Evolutionary conservation across 2,329 filamentous ascomycete genomes (phyloP), one percentile per base, ranked within the genome.

Genomic region (Exophiala dermatitidis): DNA sequence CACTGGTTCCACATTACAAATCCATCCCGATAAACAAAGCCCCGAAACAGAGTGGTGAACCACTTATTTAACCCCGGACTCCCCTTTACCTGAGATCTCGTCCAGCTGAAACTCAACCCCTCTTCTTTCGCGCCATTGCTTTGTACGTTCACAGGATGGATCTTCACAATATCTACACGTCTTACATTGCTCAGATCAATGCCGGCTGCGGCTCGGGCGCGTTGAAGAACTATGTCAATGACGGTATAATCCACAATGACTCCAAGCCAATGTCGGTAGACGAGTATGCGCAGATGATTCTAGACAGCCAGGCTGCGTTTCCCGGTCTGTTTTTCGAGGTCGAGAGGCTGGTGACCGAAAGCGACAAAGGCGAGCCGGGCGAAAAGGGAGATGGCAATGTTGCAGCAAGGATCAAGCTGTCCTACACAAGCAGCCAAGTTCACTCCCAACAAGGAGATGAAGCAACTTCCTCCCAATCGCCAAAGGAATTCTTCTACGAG

Each of bases 401-500:
- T 12, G 57, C 57, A 6, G 50, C 51, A 7, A 48, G 53, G 19
- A 48, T 59, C 31, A 52, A 42, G 12, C 44, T 59, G 40, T 50
- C 42, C 9, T 59, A 50, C 53, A 37, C 26, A 5, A 5, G 38
- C 28, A 5, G 12, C 4, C 3, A 6, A 5, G 38, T 10, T 10
- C 5, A 10, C 32, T 48, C n/a, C 40, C 47, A 30, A 19, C 33
- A 2, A 12, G 37, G 5, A 46, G 5, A 10, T 19, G 12, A 4
- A 4, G n/a, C 6, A 26, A 36, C 44, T 34, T 10, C 31, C 5
- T 32, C 3, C 7, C 7, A 37, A 10, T 19, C 44, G 3, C 29
- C 8, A n/a, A 34, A 48, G 40, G 53, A 53, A 32, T 41, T 44
- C 4, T 59, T 59, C 40, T 54, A 41, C 41, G 57, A 59, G 43